Base-by-base conservation (phyloP, 495 filamentous ascomycete species). In the Neurospora africana region DNA sequence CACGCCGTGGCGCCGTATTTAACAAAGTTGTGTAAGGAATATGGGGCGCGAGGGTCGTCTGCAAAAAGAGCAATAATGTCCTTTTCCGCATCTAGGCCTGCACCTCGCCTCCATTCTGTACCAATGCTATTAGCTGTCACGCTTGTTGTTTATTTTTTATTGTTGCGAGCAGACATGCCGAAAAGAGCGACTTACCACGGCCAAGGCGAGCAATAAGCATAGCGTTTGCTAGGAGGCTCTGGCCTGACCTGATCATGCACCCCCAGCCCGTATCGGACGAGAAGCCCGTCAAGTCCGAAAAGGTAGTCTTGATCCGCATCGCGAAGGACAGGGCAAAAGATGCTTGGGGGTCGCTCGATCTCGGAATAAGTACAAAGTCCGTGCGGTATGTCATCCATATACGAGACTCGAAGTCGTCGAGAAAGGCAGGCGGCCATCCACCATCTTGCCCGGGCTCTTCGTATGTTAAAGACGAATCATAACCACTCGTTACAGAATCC, bases 341-440 rank as follows among this genome's bases (percentile, higher is more conserved):
- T 1, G 91, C 90, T 73, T 88, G 88, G 0, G 89, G 88, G 69
- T 92, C 90, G n/a, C 88, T 83, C 15, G 89, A 91, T 78, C 87
- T 91, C n/a, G 91, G 86, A 79, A 99, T 99, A 3, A 89, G 83
- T 5, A 89, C 83, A 78, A 99, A 99, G 75, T 90, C 90, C 30
- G 90, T 95, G 67, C 96, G 90, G 77, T 99, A 99, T 13, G 95
- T 98, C 84, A 99, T 91, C 96, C 96, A 99, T 80, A 97, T 89
- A 71, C 89, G 87, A 7, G 93, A 93, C 80, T 97, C 94, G 76
- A 98, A 97, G 79, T 99, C 96, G 69, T 92, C 90, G 70, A 98
- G 82, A 76, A 98, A 99, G 5, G 87, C 86, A 11, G 88, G 82
- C 33, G 96, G 96, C 96, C 96, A 99, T 65, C 89, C 88, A 30